Evolutionary conservation across 75 land plant species (phyloP).

Genomic region (Pinus albicaulis): DNA sequence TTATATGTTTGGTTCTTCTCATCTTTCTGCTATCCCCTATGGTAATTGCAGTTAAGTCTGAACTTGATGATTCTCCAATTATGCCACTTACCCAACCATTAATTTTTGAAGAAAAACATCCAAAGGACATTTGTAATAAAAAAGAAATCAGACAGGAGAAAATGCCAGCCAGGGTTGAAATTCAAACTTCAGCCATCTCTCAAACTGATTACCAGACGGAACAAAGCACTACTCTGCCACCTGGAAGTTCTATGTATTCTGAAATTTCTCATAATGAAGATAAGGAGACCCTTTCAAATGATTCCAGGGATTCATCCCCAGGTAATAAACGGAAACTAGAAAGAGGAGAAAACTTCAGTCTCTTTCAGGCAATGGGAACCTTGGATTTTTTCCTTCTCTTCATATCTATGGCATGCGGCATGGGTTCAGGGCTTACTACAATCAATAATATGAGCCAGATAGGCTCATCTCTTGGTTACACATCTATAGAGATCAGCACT

Average conservation of each 20-base stretch:
- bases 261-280: conserved; percentile 2
- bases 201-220: background rate
- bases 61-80: conserved; percentile 3
- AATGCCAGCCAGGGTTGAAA: background rate
- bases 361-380: conserved; percentile 57
- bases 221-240: background rate
- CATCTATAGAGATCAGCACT: conserved; percentile 38
- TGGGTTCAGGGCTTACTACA: conserved; percentile 93
- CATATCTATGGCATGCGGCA: conserved; percentile 71
- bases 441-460: conserved; percentile 91
- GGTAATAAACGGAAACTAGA: conserved; percentile 1
- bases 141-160: background rate
- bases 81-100: background rate
- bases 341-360: conserved; percentile 39
- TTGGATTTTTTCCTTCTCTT: conserved; percentile 83
- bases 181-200: background rate
- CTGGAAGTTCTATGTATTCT: background rate
- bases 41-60: conserved; percentile 35
- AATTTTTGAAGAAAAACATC: conserved; percentile 4
- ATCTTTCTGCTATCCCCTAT: conserved; percentile 48
- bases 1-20: conserved; percentile 34
- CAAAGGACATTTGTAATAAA: background rate
- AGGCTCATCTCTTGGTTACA: conserved; percentile 81
- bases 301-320: background rate
- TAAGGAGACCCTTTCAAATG: background rate